Base-by-base conservation (phyloP, 2,329 filamentous ascomycete genomes). In the Penicillium sp. region DNA sequence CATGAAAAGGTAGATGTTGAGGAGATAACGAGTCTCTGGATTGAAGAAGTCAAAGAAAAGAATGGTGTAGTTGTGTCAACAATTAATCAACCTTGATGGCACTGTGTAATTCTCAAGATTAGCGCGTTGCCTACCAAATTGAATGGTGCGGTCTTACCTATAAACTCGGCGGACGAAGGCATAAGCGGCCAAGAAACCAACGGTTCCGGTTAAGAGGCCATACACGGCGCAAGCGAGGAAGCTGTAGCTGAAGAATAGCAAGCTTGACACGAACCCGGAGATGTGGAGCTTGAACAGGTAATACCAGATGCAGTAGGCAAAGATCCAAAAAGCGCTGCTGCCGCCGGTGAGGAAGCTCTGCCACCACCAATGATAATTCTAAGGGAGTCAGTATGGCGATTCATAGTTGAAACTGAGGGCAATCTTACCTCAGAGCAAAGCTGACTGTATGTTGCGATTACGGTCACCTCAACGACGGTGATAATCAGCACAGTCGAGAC, bases 301-400 rank as follows among this genome's bases (percentile, higher is more conserved):
- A 72, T 91, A 94, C 83, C 87, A 95, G 43, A 84, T 73, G 66
- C 85, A 87, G 72, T 93, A 94, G 33, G 80, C 66, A 64, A 91
- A 93, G 33, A 95, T 80, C 87, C 88, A 95, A 53, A 88, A 68
- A 6, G 85, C 80, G 58, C 83, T 88, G 58, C 83, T 81, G 42
- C 84, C 85, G 39, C 88, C 88, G 8, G 89, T 80, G 43, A 87
- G 70, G 72, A 95, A 93, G 45, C 85, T 88, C 66, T 87, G 85
- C 88, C 88, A 94, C 87, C 87, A 93, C 88, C 88, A 95, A 66
- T 88, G 80, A 69, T 93, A 85, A 68, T 94, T 89, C 77, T 81
- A 43, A 8, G 24, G 43, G 19, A 34, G 17, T 53, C 17, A 48
- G 52, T 21, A 37, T 26, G 7, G 28, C 17, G 26, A 31, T 24